Conservation (phyloP, 352 stramenopile species). For the Thalassiosira hispida region DNA sequence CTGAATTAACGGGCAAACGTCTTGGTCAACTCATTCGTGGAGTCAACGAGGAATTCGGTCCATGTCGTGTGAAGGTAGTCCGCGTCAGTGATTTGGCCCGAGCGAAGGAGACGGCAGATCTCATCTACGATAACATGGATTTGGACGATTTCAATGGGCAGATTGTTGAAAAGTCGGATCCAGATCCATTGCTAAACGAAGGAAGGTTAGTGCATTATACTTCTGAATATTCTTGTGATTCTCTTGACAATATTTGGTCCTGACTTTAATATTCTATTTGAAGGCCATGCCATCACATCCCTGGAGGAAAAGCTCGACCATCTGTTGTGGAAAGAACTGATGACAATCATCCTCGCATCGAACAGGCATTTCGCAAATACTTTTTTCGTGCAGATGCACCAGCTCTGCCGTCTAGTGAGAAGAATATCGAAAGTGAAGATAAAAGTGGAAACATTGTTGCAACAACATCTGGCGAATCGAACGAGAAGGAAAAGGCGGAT, state of each 20-base stretch:
- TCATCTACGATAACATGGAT: conserved; percentile 78
- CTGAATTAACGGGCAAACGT: conserved; percentile 74
- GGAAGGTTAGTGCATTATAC: conserved; percentile 60
- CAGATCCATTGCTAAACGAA: conserved; percentile 82
- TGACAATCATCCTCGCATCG: conserved; percentile 79
- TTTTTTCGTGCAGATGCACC: conserved; percentile 75
- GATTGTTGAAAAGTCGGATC: conserved; percentile 54
- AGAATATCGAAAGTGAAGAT: neutral
- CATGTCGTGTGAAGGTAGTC: conserved; percentile 79
- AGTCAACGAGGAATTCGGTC: conserved; percentile 66
- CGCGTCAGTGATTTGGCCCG: conserved; percentile 81
- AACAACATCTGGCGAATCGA: conserved; percentile 4
- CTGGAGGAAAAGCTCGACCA: conserved; percentile 63
- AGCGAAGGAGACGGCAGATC: conserved; percentile 84
- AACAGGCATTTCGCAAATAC: conserved; percentile 84
- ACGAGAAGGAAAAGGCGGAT: neutral
- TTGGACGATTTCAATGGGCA: conserved; percentile 27
- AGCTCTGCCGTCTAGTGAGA: conserved; percentile 24
- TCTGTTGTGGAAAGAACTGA: conserved; percentile 74
- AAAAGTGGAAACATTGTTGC: conserved; percentile 4
- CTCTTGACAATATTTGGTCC: neutral
- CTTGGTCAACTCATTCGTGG: conserved; percentile 68
- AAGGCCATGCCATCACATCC: conserved; percentile 62
- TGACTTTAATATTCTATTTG: no score
- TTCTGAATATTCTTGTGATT: no score